Evolutionary conservation across 1,139 yeast genomes (phyloP), one percentile per base, ranked within the genome.

Genomic region (Candida sp.): DNA sequence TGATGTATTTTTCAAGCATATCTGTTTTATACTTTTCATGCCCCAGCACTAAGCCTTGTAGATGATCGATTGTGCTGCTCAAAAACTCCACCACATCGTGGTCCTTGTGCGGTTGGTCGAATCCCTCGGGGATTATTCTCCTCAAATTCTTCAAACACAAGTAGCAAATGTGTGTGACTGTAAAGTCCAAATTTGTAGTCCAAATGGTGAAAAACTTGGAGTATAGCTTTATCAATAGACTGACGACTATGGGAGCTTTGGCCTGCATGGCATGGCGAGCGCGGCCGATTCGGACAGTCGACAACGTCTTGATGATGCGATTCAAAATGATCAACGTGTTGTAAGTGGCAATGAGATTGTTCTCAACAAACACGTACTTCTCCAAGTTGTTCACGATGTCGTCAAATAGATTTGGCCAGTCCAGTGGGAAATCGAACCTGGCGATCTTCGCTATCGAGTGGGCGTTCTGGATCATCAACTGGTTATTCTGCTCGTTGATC

Each of bases 351-450:
- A 81, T 73, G 42, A 82, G 63, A 58, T 86, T 83, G 33, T 74
- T 75, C 17, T 72, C 63, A 39, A 73, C 75, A 44, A 90, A 71
- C 31, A 85, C 72, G 3, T 63, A 62, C 22, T 81, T 81, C 50
- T 73, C 76, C 46, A 77, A 60, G 30, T 56, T 65, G 39, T 59
- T 65, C 42, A 70, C 59, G 1, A 92, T 59, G 11, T 85, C 85
- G 51, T 88, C 92, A 62, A 93, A 88, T 30, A 92, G 66, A 2
- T 78, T 70, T 0, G 96, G 92, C 98, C 98, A 94, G 45, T 88
- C 93, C 7, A 73, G 67, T 0, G 98, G 98, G 65, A 89, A 94
- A 61, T 94, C 99, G 50, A 85, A 77, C 48, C 98, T 73, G 28
- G 90, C 88, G 40, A 94, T 88, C 54, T 86, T 77, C 1, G 96